A percentile compares a stretch with the other conserved stretches of the same genome.
These are phyloP conservation scores for Persicaria tinctoria DNA, from an alignment of 148 eudicot genomes.

Conservation along the genomic window DNA sequence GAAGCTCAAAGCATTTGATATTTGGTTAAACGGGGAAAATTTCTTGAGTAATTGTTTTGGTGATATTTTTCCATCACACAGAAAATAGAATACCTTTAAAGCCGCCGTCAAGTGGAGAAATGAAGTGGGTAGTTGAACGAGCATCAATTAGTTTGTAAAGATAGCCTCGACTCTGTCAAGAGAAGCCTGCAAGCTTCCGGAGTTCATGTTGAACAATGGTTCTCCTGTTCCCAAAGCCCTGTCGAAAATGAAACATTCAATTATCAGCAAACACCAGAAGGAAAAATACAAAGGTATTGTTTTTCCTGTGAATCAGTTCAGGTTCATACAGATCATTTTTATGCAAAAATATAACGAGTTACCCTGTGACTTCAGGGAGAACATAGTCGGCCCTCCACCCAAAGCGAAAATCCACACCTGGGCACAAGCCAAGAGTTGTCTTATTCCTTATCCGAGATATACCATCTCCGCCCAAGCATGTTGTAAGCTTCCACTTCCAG, in stretches of 20 bases:
- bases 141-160: constrained; percentile 38
- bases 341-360: constrained; percentile 20
- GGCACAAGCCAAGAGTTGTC: constrained; percentile 69
- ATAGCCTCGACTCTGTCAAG: constrained; percentile 89
- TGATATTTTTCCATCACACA: background rate
- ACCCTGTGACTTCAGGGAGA: constrained; percentile 90
- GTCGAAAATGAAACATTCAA: constrained; percentile 13
- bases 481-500: constrained; percentile 88
- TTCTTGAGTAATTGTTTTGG: background rate
- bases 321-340: background rate
- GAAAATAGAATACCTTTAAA: background rate
- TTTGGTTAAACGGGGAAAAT: background rate
- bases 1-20: background rate
- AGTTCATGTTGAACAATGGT: constrained; percentile 73
- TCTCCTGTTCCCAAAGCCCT: constrained; percentile 82
- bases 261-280: background rate
- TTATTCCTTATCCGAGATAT: constrained; percentile 77
- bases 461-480: constrained; percentile 84
- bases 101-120: background rate
- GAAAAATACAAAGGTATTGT: background rate
- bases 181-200: constrained; percentile 81
- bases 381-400: constrained; percentile 95
- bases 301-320: background rate
- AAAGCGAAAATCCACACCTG: constrained; percentile 87
- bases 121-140: background rate